Conservation (phyloP, 1,284 basidiomycete genomes). For the Ceratobasidium sp. region DNA sequence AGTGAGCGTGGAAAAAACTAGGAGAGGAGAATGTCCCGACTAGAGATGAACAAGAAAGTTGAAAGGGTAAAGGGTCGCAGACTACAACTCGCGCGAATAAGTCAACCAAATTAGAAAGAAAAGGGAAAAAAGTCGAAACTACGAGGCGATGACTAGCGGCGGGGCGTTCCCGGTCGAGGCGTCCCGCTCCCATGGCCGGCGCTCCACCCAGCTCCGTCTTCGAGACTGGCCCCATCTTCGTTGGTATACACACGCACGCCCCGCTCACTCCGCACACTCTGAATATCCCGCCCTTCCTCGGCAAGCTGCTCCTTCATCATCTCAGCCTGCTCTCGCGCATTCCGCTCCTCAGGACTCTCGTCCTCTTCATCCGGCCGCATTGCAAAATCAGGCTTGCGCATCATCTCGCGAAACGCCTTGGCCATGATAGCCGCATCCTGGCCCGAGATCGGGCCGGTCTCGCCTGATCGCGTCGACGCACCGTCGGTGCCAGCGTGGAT, state of each 20-base stretch:
- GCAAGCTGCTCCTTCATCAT: conserved; percentile 75
- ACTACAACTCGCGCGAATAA: conserved; percentile 7
- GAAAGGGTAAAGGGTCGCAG: background rate
- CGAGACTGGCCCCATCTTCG: conserved; percentile 60
- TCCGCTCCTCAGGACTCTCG: conserved; percentile 64
- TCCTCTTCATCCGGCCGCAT: conserved; percentile 73
- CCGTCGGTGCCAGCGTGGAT: conserved; percentile 64
- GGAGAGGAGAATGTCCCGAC: background rate
- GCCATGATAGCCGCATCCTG: conserved; percentile 89
- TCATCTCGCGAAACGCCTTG: conserved; percentile 82
- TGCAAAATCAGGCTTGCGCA: conserved; percentile 85
- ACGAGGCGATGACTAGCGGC: conserved; percentile 1
- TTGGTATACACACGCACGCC: conserved; percentile 77
- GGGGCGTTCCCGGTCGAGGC: conserved; percentile 29
- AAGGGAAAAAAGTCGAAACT: background rate
- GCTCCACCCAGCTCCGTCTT: conserved; percentile 27
- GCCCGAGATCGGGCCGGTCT: conserved; percentile 74
- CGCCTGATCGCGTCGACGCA: conserved; percentile 73
- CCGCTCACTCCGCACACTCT: conserved; percentile 79
- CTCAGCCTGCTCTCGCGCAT: conserved; percentile 54
- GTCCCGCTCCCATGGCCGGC: conserved; percentile 20
- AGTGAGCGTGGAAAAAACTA: conserved; percentile 12
- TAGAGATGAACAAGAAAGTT: conserved; percentile 25
- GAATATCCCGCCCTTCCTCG: conserved; percentile 82
- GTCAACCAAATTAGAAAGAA: conserved; percentile 24